Evolutionary conservation across 2,329 filamentous ascomycete species (phyloP).

Genomic region (Alternaria sp.): DNA sequence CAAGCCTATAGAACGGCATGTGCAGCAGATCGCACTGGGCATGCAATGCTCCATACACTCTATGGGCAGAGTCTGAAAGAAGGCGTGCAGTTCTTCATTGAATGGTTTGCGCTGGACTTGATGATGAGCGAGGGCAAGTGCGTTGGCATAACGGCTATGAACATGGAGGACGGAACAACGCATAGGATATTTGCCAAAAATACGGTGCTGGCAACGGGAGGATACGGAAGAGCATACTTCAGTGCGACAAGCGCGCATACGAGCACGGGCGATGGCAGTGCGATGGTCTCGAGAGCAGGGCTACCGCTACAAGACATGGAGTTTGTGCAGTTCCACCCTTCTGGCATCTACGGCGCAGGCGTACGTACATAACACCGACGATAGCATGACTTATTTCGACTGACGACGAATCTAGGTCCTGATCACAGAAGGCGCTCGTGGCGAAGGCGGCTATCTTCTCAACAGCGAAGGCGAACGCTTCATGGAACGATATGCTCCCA

Average conservation of each 20-base stretch:
- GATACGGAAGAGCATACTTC: slow-evolving; percentile 61
- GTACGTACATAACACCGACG: slow-evolving; percentile 30
- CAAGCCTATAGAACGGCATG: slow-evolving; percentile 59
- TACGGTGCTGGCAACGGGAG: slow-evolving; percentile 59
- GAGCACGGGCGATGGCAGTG: slow-evolving; percentile 60
- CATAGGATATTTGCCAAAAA: slow-evolving; percentile 60
- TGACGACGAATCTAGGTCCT: slow-evolving; percentile 37
- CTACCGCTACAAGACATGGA: slow-evolving; percentile 61
- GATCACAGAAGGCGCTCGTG: slow-evolving; percentile 60
- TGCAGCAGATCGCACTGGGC: slow-evolving; percentile 58
- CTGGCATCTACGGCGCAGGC: slow-evolving; percentile 61
- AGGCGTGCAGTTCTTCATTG: slow-evolving; percentile 60
- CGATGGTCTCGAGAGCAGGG: slow-evolving; percentile 59
- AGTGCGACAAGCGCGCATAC: slow-evolving; percentile 60
- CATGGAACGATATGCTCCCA: slow-evolving; percentile 62
- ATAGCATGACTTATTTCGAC: rapidly evolving
- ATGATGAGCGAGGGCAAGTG: slow-evolving; percentile 60
- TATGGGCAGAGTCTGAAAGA: slow-evolving; percentile 60
- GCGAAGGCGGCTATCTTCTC: slow-evolving; percentile 61
- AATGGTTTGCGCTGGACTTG: slow-evolving; percentile 60
- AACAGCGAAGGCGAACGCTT: slow-evolving; percentile 60
- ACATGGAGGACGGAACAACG: slow-evolving; percentile 60
- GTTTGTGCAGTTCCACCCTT: slow-evolving; percentile 62
- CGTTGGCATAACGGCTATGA: slow-evolving; percentile 57
- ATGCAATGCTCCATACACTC: slow-evolving; percentile 61